Base-by-base conservation (phyloP, 805 yeast genomes). In the Ascoidea rubescens region DNA sequence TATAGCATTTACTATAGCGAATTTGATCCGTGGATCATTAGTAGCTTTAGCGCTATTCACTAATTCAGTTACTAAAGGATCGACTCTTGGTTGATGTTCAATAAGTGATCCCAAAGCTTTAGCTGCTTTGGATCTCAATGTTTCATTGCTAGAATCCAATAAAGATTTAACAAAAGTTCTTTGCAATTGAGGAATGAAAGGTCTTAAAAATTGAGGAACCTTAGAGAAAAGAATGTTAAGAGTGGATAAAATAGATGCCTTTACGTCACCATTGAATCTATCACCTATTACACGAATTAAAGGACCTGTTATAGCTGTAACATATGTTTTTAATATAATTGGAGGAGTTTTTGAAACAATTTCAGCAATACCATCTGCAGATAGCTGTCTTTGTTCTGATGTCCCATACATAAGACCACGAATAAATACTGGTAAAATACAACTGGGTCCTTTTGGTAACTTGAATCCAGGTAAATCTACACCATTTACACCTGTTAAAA, bases 231-330 rank as follows among this genome's bases (percentile, higher is more conserved):
- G 71, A 57, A 78, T 78, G 62, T 84, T 85, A 65, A 95, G 75
- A 0, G 98, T 95, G 56, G 76, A 74, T 62, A 93, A 73, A 59
- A 95, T 91, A n/a, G 96, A 96, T 44, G 96, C 83, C 73, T 93
- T 93, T 59, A 93, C 87, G 59, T 89, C 96, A 55, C 95, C 77
- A 16, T 83, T 78, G 58, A 87, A 91, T 67, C 96, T 81, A 67
- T 93, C 99, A 62, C 99, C 99, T 63, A 91, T 87, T 53, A 91
- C 96, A 74, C 99, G 88, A 68, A 93, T 93, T 63, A 93, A 75
- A 45, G 99, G 99, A 69, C 99, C 99, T 31, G 96, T 90, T 57
- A 95, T 87, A 31, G 81, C 80, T 6, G 98, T 91, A 28, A 95
- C 96, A 67, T 82, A 87, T 42, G 96, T 87, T 66, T 82, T 86